Evolutionary conservation across 352 stramenopile species (phyloP), one percentile per base, ranked within the genome.

Genomic region (Thalassiosira mediterranea): DNA sequence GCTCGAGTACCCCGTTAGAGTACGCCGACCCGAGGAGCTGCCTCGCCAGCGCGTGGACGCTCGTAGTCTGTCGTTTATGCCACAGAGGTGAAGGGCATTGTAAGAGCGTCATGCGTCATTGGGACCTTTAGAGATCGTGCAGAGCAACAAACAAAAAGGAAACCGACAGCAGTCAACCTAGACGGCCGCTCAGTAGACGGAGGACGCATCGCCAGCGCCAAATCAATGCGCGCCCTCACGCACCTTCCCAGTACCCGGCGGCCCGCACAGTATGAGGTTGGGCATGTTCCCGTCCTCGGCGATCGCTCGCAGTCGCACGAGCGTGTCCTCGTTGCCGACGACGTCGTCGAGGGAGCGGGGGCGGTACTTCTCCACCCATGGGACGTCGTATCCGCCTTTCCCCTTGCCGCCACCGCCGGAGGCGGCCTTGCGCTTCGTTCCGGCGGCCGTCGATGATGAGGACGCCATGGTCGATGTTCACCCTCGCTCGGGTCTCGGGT

Each of bases 291-390:
- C 97, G 63, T 97, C 93, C 42, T 95, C 83, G 13, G 95, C 95
- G 89, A 99, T 98, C 1, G 96, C 95, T 51, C 94, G 90, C 3
- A 99, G 88, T 65, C 95, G 94, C 51, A 95, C 83, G 29, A 99
- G 90, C 3, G 96, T 98, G 72, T 99, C 96, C 77, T 95, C 88
- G 88, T 99, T 99, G 21, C 97, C 97, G n/a, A 99, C 97, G 28
- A 99, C 95, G 70, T 99, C 94, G 38, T 88, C 70, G 44, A 97
- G 82, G 23, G 60, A 83, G 52, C 88, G 89, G 25, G 97, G 97
- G 32, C 97, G 90, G 83, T 98, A 99, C 87, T 98, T 98, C 84
- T 99, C 97, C 17, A 99, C 97, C 96, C 96, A 99, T 38, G 97
- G 97, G 23, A 94, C 84, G 74, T 98, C 94, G 54, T 91, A 90